Evolutionary conservation across 495 filamentous ascomycete species (phyloP).

Genomic region (Penicillium antarcticum): DNA sequence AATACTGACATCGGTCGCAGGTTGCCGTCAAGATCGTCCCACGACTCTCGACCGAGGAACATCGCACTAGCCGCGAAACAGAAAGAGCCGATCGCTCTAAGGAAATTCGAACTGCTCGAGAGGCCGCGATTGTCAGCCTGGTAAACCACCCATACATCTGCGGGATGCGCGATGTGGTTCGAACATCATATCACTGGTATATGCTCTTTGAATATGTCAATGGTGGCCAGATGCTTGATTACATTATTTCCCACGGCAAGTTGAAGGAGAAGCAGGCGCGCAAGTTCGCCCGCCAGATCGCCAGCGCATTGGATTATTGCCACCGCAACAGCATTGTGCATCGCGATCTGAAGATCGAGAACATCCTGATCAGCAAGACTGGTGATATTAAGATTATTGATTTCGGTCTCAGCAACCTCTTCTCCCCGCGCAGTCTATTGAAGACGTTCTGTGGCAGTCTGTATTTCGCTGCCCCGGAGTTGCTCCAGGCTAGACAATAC

Average conservation of each 20-base stretch:
- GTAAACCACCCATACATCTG: conserved; percentile 96
- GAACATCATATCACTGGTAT: conserved; percentile 98
- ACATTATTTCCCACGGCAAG: conserved; percentile 97
- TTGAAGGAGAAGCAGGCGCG: conserved; percentile 98
- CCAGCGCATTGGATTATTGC: conserved; percentile 97
- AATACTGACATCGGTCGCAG: conserved; percentile 41
- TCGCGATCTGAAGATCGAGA: conserved; percentile 97
- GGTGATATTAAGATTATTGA: conserved; percentile 99
- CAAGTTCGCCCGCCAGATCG: conserved; percentile 96
- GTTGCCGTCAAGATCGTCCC: conserved; percentile 98
- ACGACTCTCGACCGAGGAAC: conserved; percentile 80
- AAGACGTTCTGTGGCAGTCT: conserved; percentile 98
- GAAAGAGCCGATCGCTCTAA: conserved; percentile 93
- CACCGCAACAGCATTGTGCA: conserved; percentile 99
- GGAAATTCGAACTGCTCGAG: conserved; percentile 91
- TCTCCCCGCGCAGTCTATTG: conserved; percentile 78
- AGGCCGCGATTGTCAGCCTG: conserved; percentile 95
- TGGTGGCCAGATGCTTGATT: conserved; percentile 98
- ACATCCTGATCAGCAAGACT: conserved; percentile 98
- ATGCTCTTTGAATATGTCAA: conserved; percentile 99
- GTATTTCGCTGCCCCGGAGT: conserved; percentile 95
- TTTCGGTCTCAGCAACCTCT: conserved; percentile 96
- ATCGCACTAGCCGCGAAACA: conserved; percentile 73
- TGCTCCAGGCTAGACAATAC: conserved; percentile 91
- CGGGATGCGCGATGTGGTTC: conserved; percentile 90